Conservation (phyloP, 2,329 filamentous ascomycete genomes). For the Fusarium oligoseptatum region DNA sequence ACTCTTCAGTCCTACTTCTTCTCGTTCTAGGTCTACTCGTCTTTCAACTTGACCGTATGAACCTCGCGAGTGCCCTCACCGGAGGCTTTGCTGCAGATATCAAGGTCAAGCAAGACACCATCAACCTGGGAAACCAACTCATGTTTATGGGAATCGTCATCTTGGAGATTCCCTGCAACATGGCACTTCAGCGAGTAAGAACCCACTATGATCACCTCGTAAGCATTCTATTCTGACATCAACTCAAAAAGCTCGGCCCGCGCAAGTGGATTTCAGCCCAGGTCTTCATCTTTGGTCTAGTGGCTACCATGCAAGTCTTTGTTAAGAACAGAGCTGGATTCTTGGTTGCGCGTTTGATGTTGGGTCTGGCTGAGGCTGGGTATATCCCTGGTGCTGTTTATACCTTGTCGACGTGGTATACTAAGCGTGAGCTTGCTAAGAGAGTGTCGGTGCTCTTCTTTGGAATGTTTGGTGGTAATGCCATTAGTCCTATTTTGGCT, state of each 20-base stretch:
- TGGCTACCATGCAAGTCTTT: constrained; percentile 60
- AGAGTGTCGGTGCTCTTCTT: constrained; percentile 66
- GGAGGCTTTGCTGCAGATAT: constrained; percentile 61
- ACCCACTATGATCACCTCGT: background rate
- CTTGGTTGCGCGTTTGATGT: constrained; percentile 57
- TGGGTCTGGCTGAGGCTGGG: constrained; percentile 63
- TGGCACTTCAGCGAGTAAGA: constrained; percentile 54
- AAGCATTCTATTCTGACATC: background rate
- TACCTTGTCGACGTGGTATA: constrained; percentile 66
- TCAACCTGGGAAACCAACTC: constrained; percentile 66
- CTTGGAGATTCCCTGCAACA: constrained; percentile 65
- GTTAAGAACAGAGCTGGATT: constrained; percentile 60
- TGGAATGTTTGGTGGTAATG: constrained; percentile 65
- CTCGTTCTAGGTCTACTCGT: constrained; percentile 64
- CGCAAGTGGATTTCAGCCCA: constrained; percentile 62
- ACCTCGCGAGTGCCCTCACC: constrained; percentile 64
- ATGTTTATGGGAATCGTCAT: constrained; percentile 65
- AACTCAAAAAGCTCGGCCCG: background rate
- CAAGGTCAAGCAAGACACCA: constrained; percentile 58
- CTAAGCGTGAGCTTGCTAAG: constrained; percentile 58
- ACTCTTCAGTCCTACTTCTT: constrained; percentile 61
- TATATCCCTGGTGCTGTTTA: constrained; percentile 66
- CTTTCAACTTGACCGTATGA: constrained; percentile 67
- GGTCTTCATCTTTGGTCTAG: constrained; percentile 61
- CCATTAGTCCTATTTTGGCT: constrained; percentile 62